Conservation (phyloP, 2,329 filamentous ascomycete genomes). For the Xylariaceae sp. region DNA sequence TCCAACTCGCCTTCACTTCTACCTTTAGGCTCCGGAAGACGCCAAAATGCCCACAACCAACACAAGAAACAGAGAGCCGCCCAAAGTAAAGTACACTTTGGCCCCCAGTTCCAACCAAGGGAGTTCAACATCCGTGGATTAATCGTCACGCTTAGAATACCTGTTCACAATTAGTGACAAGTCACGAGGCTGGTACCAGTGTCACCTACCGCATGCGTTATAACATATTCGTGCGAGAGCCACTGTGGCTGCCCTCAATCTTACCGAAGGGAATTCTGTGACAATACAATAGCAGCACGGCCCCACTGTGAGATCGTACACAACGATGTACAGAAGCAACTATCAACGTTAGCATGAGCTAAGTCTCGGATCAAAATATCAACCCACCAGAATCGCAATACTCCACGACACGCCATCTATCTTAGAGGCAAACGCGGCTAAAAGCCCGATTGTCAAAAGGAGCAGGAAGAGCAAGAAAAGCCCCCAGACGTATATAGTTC, state of each 20-base stretch:
- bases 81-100: conserved; percentile 6
- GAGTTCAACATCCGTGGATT: conserved; percentile 9
- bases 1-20: conserved; percentile 8
- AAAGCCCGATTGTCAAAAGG: conserved; percentile 5
- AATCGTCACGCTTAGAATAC: conserved; percentile 7
- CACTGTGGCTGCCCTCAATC: conserved; percentile 7
- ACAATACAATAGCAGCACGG: conserved; percentile 10
- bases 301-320: conserved; percentile 8
- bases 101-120: conserved; percentile 5
- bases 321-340: conserved; percentile 6
- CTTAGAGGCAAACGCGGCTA: conserved; percentile 1
- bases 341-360: not conserved
- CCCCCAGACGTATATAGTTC: conserved; percentile 8
- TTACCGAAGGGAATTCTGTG: conserved; percentile 8
- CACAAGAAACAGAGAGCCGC: conserved; percentile 6
- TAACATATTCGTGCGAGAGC: conserved; percentile 9
- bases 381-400: conserved; percentile 6
- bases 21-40: conserved; percentile 10
- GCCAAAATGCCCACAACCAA: conserved; percentile 9
- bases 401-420: conserved; percentile 2
- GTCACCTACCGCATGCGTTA: conserved; percentile 6
- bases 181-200: too few species aligned
- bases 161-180: conserved; percentile 1
- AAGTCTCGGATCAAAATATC: not conserved
- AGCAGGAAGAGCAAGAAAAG: conserved; percentile 4